Evolutionary conservation across 2,329 filamentous ascomycete species (phyloP).

Genomic region (Pseudogymnoascus sp.): DNA sequence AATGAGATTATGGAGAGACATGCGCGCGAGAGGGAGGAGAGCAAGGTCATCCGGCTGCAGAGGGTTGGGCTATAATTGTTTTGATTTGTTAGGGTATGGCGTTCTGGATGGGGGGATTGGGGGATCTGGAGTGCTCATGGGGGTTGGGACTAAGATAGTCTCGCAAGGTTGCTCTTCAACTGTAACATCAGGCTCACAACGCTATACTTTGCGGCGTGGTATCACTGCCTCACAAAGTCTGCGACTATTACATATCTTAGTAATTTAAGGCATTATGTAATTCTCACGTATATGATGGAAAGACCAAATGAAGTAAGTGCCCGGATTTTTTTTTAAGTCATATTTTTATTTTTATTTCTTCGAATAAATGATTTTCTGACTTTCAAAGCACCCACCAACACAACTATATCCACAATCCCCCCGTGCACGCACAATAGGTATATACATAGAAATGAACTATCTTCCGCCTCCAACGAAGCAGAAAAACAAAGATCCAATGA

Average conservation of each 20-base stretch:
- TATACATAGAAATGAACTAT: slow-evolving; percentile 5
- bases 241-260: neutral
- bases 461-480: neutral
- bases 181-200: neutral
- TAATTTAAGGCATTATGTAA: neutral
- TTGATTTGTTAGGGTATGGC: neutral
- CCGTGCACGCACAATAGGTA: slow-evolving; percentile 4
- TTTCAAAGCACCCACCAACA: neutral
- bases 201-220: neutral
- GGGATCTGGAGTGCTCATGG: neutral
- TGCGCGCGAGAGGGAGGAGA: neutral
- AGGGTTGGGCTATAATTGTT: neutral
- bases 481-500: neutral
- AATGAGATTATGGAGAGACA: neutral
- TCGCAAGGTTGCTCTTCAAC: neutral
- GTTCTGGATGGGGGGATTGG: neutral
- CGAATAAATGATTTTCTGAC: neutral
- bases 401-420: neutral
- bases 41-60: neutral
- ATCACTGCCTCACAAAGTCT: neutral
- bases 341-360: neutral
- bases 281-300: too few species aligned
- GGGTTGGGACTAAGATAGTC: neutral
- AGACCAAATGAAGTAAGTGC: too few species aligned
- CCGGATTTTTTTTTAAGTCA: too few species aligned